A percentile compares a stretch with the other conserved stretches of the same genome.
These are phyloP conservation scores for Mucuna pruriens DNA, from an alignment of 306 rosid genomes.

Conservation along the genomic window DNA sequence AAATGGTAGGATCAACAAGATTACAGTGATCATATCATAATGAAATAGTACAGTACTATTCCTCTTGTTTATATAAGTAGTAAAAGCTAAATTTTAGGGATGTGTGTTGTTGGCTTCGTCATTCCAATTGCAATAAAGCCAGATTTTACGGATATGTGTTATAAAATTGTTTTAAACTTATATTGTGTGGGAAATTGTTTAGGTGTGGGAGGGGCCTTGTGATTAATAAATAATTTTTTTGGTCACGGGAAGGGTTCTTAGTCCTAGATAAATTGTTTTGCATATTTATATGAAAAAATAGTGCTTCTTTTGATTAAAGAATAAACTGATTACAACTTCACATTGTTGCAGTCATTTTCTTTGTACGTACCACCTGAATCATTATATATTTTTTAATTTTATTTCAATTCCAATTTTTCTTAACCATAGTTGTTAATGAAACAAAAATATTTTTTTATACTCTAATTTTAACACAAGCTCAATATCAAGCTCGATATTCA, in stretches of 20 bases:
- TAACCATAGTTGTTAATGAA: no score
- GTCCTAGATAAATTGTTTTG: not conserved
- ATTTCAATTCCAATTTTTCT: no score
- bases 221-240: slow-evolving; percentile 21
- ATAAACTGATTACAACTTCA: no score
- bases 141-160: slow-evolving; percentile 39
- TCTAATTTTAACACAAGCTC: no score
- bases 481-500: no score
- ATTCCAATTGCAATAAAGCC: slow-evolving; percentile 55
- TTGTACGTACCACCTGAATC: no score
- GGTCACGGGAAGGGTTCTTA: slow-evolving; percentile 14
- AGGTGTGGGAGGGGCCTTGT: not conserved
- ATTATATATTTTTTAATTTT: no score
- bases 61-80: not conserved
- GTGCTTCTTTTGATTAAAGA: no score
- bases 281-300: no score
- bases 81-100: slow-evolving; percentile 21
- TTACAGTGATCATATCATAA: not conserved
- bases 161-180: slow-evolving; percentile 38
- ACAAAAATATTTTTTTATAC: no score
- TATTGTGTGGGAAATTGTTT: not conserved
- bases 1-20: slow-evolving; percentile 5
- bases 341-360: no score
- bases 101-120: slow-evolving; percentile 30
- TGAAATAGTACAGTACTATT: no score